Conservation (phyloP, 2,329 filamentous ascomycete species). For the Trichoderma cornu-damae region DNA sequence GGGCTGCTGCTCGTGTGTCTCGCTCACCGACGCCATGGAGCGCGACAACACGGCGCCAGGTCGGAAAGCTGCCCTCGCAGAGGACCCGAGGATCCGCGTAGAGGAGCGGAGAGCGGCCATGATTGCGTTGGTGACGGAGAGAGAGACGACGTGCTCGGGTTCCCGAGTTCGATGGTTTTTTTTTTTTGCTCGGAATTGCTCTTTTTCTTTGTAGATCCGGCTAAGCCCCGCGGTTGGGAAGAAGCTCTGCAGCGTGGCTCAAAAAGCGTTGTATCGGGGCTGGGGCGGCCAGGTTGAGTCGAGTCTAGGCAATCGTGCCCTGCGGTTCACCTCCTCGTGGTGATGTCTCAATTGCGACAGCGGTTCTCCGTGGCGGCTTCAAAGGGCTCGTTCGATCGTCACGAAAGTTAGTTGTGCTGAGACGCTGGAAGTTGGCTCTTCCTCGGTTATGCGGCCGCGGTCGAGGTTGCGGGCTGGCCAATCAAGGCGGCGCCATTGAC, state of each 20-base stretch:
- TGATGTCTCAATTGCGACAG: constrained; percentile 24
- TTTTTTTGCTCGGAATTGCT: constrained; percentile 21
- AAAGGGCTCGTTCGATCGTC: constrained; percentile 22
- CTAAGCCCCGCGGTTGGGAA: not conserved
- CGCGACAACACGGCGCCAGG: constrained; percentile 42
- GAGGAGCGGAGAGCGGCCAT: constrained; percentile 61
- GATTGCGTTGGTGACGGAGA: not conserved
- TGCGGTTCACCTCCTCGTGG: not conserved
- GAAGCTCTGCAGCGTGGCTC: not conserved
- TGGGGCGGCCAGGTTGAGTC: not conserved
- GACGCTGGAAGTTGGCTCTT: constrained; percentile 28
- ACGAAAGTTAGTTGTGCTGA: constrained; percentile 22
- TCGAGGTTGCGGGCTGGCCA: constrained; percentile 22
- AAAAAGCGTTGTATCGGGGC: not conserved
- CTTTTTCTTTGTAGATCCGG: constrained; percentile 3
- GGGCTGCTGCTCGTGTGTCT: constrained; percentile 58
- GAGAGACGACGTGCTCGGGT: constrained; percentile 24
- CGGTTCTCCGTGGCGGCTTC: constrained; percentile 22
- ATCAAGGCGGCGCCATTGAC: constrained; percentile 28
- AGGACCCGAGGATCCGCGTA: constrained; percentile 46
- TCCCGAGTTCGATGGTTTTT: constrained; percentile 21
- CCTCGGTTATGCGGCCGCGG: constrained; percentile 30
- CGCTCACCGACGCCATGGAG: constrained; percentile 51
- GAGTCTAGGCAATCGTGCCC: not conserved
- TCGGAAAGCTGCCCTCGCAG: constrained; percentile 38